Evolutionary conservation across 2,329 filamentous ascomycete species (phyloP).

Genomic region (Diplodia intermedia): DNA sequence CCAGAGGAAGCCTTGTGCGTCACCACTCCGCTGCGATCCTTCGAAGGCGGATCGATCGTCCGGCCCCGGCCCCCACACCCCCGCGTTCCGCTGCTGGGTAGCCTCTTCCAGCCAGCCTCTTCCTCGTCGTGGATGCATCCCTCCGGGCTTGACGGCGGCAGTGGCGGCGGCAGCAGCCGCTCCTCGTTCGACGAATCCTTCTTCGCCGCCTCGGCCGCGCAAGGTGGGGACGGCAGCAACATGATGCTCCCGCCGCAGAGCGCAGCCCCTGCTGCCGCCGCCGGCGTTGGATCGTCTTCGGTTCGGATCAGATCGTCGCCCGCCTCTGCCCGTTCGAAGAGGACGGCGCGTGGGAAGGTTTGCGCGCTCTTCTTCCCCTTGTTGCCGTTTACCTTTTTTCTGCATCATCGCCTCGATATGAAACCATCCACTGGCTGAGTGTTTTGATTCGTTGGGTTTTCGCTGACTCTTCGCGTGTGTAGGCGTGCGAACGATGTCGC

Average conservation of each 20-base stretch:
- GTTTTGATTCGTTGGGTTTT: no score
- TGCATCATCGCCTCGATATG: neutral
- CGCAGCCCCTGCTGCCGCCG: neutral
- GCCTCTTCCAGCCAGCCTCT: no score
- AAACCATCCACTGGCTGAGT: no score
- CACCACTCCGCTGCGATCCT: neutral
- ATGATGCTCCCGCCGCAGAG: neutral
- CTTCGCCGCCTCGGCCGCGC: neutral
- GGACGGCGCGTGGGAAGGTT: conserved; percentile 23
- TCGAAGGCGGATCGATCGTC: neutral
- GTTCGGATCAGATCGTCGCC: neutral
- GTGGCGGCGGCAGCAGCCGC: conserved; percentile 1
- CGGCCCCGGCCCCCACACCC: no score
- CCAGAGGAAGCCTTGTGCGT: neutral
- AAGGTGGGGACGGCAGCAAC: neutral
- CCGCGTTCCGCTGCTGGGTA: no score
- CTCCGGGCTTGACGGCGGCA: neutral
- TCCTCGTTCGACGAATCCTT: neutral
- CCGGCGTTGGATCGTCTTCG: neutral
- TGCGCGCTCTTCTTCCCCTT: neutral
- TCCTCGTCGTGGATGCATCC: neutral
- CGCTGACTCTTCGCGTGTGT: neutral
- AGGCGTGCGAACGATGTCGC: conserved; percentile 22
- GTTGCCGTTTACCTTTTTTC: neutral
- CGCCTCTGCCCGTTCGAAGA: neutral